These are phyloP conservation scores for Pseudogymnoascus sp. DNA, from an alignment of 2,329 filamentous ascomycete species.

Conservation along the genomic window DNA sequence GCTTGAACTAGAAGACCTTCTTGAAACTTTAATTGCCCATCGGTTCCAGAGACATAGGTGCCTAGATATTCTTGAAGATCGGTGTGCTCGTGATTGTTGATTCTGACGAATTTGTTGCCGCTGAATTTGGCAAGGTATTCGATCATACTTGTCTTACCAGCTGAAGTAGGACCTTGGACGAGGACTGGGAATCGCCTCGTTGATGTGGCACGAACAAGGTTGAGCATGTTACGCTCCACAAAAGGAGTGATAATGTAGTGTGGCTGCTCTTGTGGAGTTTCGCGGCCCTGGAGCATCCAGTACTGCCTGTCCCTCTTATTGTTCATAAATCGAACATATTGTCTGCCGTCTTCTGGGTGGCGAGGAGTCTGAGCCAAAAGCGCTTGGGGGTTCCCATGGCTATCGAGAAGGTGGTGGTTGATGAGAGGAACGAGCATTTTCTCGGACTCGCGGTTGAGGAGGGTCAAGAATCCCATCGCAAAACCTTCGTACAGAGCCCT, in stretches of 20 bases:
- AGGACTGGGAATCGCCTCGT: conserved; percentile 88
- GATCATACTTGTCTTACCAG: conserved; percentile 99
- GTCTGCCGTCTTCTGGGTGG: conserved; percentile 65
- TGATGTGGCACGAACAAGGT: conserved; percentile 86
- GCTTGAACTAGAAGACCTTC: conserved; percentile 92
- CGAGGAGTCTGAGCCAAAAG: conserved; percentile 73
- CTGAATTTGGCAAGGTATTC: conserved; percentile 96
- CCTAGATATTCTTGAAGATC: conserved; percentile 97
- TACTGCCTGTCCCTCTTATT: conserved; percentile 64
- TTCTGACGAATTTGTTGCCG: conserved; percentile 93
- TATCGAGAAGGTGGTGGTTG: conserved; percentile 69
- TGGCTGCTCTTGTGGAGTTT: conserved; percentile 60
- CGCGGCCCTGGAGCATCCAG: conserved; percentile 75
- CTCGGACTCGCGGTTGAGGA: conserved; percentile 78
- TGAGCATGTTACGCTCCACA: conserved; percentile 88
- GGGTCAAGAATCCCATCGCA: conserved; percentile 93
- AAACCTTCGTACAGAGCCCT: conserved; percentile 90
- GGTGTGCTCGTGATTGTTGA: conserved; percentile 99
- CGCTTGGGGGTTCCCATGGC: conserved; percentile 60
- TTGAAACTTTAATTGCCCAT: conserved; percentile 83
- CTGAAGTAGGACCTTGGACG: conserved; percentile 92
- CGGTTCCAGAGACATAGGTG: conserved; percentile 78
- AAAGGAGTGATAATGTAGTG: conserved; percentile 98
- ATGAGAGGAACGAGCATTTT: conserved; percentile 71
- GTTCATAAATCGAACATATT: conserved; percentile 73